Base-by-base conservation (phyloP, 495 filamentous ascomycete genomes). In the Annulohypoxylon bovei region DNA sequence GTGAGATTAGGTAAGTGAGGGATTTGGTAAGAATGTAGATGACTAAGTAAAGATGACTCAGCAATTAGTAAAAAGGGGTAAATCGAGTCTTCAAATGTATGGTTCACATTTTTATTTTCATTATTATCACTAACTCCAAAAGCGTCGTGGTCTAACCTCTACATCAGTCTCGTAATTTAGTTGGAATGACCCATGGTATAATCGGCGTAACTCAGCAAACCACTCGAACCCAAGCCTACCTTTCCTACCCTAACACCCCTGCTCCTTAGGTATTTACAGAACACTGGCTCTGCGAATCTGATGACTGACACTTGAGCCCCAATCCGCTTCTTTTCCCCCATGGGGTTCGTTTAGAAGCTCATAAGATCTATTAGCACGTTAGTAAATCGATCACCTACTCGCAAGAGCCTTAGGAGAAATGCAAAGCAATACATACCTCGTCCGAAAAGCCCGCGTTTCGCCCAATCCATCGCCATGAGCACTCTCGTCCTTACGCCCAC, bases 401-500 rank as follows among this genome's bases (percentile, higher is more conserved):
- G 5, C 7, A 33, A 5, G 16, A n/a, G n/a, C n/a, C 4, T 20
- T 49, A 20, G 8, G 35, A 32, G n/a, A 0, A n/a, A 8, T 5
- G 11, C 6, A 50, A 23, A 8, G 14, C 60, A 58, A 65, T 33
- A 82, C 90, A 85, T 80, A 97, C 95, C 95, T 89, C 96, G 88
- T 72, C 96, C 96, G 82, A 99, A 99, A 16, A 99, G 77, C 12
- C 92, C 91, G 78, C 96, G 86, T 88, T 98, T 99, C 8, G 85
- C 89, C 96, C 96, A 99, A 81, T 99, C 96, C 96, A 99, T 98
- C 0, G 93, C 94, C 83, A 99, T 81, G 78, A 99, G 79, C 70
- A 93, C 84, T 60, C 95, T 85, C 44, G 96, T 99, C 75, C 96
- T 82, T 52, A 97, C 85, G 77, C 93, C 97, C 42, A 99, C 96